Percentiles rank a stretch among this genome's conserved stretches.
Conservation (phyloP, 129 eudicot species). For the Tanacetum coccineum region DNA sequence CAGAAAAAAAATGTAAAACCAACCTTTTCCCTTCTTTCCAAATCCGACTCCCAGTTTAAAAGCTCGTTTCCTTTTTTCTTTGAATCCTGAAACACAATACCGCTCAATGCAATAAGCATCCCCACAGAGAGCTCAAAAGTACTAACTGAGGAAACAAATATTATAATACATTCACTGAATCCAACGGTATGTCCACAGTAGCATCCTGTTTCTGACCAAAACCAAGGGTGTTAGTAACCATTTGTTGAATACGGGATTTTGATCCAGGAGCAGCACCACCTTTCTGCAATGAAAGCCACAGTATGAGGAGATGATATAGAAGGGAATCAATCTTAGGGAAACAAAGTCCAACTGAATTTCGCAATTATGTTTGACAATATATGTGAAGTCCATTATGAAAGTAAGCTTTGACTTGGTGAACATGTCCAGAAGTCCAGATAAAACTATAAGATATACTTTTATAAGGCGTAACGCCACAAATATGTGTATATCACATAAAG, state of each 20-base stretch:
- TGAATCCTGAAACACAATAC: slow-evolving; percentile 49
- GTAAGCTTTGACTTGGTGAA: too few relatives aligned
- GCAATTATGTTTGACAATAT: background rate
- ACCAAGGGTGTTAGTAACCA: slow-evolving; percentile 69
- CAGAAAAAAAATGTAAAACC: slow-evolving; percentile 18
- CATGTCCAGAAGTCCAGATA: too few relatives aligned
- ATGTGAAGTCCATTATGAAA: background rate
- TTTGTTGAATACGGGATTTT: slow-evolving; percentile 75
- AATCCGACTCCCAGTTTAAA: slow-evolving; percentile 80
- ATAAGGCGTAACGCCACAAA: too few relatives aligned
- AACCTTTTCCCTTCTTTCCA: slow-evolving; percentile 86
- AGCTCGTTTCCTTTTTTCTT: slow-evolving; percentile 73
- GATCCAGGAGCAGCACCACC: slow-evolving; percentile 62
- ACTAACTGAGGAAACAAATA: slow-evolving; percentile 7
- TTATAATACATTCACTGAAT: slow-evolving; percentile 61
- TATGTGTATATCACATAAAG: too few relatives aligned
- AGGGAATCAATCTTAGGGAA: too few relatives aligned
- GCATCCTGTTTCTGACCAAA: slow-evolving; percentile 96
- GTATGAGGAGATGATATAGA: background rate
- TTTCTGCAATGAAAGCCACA: slow-evolving; percentile 48
- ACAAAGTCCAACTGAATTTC: background rate
- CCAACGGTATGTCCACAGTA: slow-evolving; percentile 85
- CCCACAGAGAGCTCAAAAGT: slow-evolving; percentile 11
- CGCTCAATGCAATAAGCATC: slow-evolving; percentile 14
- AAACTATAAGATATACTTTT: too few relatives aligned